Evolutionary conservation across 495 filamentous ascomycete species (phyloP), one percentile per base, ranked within the genome.

Genomic region (Talaromyces borbonicus): DNA sequence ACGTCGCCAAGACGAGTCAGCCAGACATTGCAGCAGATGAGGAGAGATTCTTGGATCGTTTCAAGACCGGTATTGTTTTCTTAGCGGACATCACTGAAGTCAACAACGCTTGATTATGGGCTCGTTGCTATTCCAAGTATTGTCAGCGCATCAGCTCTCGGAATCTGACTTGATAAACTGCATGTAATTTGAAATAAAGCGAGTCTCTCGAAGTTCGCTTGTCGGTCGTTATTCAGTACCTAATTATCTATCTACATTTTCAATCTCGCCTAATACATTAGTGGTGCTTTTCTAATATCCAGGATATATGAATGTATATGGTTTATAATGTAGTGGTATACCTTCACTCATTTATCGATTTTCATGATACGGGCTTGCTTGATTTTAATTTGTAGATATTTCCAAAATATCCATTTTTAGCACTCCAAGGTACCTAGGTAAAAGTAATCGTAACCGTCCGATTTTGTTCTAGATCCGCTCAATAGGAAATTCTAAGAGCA

Each of bases 41-140:
- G 52, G 57, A 66, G 25, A 46, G 46, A 32, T 69, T 67, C 30
- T 23, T 64, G 20, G 65, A 69, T 46, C 33, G 33, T 36, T 18
- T 9, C 33, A 56, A 52, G 47, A 31, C 51, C 15, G 56, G 50
- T 3, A 50, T 53, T 7, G 65, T 56, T 12, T 45, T 57, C 20
- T 14, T 65, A 5, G 65, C 57, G 16, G 57, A 59, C 16, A 51
- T 54, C 32, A 40, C 31, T 22, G 49, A 54, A 19, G 56, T 52
- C 8, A 47, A 23, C 7, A 52, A 52, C 7, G 16, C 33, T 36
- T 36, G 12, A 36, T 36, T 18, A 20, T 36, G 8, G 3, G 33
- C 33, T 36, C 20, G 15, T 20, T 36, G 33, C 33, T 5, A 36
- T 29, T 9, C 8, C 15, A 18, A 14, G 33, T 20, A 36, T 9